phyloP scores from a whole-genome alignment of 768 basidiomycete genomes.

The Podaxis sp. region DNA sequence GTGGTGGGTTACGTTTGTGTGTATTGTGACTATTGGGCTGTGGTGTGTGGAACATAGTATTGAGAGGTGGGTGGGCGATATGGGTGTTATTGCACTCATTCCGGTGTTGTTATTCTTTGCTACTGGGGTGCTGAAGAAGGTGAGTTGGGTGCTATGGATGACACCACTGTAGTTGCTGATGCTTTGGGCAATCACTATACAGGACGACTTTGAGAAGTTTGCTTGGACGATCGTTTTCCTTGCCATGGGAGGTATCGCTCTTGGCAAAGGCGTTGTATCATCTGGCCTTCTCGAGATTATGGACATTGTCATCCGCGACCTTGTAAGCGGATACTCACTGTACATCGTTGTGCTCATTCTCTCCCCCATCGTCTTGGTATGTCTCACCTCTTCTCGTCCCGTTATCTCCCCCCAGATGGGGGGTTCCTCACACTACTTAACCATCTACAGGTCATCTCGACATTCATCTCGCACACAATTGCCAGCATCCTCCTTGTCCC shows the following conservation, averaged over 20 bases:
- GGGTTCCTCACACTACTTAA: constrained; percentile 26
- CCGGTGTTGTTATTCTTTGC: constrained; percentile 94
- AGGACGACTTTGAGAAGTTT: constrained; percentile 96
- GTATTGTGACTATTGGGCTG: constrained; percentile 77
- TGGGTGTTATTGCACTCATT: constrained; percentile 95
- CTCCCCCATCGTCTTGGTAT: constrained; percentile 67
- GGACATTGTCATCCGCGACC: constrained; percentile 56
- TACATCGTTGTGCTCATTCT: constrained; percentile 74
- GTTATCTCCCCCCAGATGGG: not conserved
- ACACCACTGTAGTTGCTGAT: not conserved
- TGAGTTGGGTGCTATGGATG: constrained; percentile 24
- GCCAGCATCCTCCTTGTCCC: constrained; percentile 96
- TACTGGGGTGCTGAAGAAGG: constrained; percentile 92
- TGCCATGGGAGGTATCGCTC: constrained; percentile 96
- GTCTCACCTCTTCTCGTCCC: constrained; percentile 26
- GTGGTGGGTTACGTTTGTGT: constrained; percentile 86
- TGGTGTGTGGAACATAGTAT: constrained; percentile 90
- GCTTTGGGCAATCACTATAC: not conserved
- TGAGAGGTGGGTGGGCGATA: constrained; percentile 81
- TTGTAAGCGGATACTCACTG: constrained; percentile 61
- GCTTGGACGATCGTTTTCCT: constrained; percentile 94
- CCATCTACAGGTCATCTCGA: constrained; percentile 70
- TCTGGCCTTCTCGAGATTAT: constrained; percentile 85
- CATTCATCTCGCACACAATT: constrained; percentile 97
- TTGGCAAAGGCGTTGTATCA: constrained; percentile 89